Evolutionary conservation across 129 eudicot species (phyloP).

Genomic region (Helianthus tuberosus): DNA sequence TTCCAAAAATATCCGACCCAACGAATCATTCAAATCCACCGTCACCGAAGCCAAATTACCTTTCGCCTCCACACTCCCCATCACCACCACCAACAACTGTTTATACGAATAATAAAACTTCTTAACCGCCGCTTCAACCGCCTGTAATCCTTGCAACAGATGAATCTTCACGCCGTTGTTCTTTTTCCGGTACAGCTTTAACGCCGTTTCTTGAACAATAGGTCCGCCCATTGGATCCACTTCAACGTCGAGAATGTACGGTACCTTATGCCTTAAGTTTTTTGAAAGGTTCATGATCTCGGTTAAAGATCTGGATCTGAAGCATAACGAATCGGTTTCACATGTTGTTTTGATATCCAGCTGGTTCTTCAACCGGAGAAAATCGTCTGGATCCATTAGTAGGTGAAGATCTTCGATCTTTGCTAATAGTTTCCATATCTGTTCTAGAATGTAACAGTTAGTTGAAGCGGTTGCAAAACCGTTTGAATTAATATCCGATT

Average conservation of each 20-base stretch:
- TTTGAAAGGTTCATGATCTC: constrained; percentile 58
- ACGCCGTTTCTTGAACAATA: constrained; percentile 77
- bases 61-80: constrained; percentile 88
- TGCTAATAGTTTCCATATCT: constrained; percentile 55
- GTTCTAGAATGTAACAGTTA: constrained; percentile 62
- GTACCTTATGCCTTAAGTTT: constrained; percentile 78
- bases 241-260: constrained; percentile 72
- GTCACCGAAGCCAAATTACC: constrained; percentile 37
- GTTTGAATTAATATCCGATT: constrained; percentile 35
- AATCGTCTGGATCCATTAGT: constrained; percentile 84
- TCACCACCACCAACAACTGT: constrained; percentile 63
- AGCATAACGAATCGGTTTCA: constrained; percentile 65
- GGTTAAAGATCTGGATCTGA: constrained; percentile 58
- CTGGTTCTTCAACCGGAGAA: constrained; percentile 64
- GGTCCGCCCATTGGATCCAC: constrained; percentile 96
- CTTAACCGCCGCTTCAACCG: constrained; percentile 75
- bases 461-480: constrained; percentile 43
- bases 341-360: constrained; percentile 53
- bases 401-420: constrained; percentile 67
- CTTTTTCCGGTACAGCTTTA: constrained; percentile 63
- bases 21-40: constrained; percentile 51
- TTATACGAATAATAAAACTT: constrained; percentile 68
- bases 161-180: constrained; percentile 52
- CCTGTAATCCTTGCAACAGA: constrained; percentile 78
- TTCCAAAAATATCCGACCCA: constrained; percentile 66